phyloP scores from a whole-genome alignment of 2,329 filamentous ascomycete species.

The Chaetomium olivaceum region DNA sequence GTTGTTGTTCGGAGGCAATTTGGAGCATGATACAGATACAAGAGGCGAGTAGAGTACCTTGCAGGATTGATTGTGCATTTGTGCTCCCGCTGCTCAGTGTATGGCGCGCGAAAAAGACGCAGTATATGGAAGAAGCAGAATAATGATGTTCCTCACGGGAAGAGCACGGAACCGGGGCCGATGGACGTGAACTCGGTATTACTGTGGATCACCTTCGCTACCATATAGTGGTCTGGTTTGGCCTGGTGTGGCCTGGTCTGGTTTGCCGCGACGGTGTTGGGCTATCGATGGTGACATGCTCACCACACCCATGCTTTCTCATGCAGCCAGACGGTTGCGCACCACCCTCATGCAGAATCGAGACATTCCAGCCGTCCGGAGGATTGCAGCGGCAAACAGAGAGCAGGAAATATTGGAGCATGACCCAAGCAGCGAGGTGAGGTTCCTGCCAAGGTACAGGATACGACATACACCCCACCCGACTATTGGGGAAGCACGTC shows the following conservation, averaged over 20 bases:
- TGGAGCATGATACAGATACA: background rate
- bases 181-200: conserved; percentile 11
- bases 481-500: conserved; percentile 2
- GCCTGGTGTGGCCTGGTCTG: background rate
- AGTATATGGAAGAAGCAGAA: background rate
- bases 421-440: background rate
- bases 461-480: background rate
- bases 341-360: background rate
- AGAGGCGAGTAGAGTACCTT: background rate
- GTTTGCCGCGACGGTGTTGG: background rate
- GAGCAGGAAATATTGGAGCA: background rate
- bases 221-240: background rate
- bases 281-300: background rate
- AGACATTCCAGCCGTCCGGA: background rate
- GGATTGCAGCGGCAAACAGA: background rate
- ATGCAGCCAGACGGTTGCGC: background rate
- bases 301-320: background rate
- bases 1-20: background rate
- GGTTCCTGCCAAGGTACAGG: conserved; percentile 3
- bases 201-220: conserved; percentile 3
- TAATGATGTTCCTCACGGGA: background rate
- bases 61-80: background rate
- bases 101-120: background rate
- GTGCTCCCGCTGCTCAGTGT: background rate
- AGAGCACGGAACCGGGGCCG: background rate